phyloP scores from a whole-genome alignment of 345 rosid genomes.

The Viola odorata region DNA sequence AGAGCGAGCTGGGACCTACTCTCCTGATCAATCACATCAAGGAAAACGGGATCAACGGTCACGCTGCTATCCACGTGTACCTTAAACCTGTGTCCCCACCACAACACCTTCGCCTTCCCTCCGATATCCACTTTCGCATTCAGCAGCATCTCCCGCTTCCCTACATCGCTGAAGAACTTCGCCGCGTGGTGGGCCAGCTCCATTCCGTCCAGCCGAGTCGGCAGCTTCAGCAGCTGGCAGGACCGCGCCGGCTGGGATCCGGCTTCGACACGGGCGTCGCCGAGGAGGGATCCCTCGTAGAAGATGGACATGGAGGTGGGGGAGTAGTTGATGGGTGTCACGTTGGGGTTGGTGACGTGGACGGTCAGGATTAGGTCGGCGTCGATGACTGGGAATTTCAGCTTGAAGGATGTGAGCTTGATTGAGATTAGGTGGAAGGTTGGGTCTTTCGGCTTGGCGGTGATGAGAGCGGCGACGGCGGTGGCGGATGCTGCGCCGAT shows the following conservation, averaged over 20 bases:
- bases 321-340: constrained; percentile 57
- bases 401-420: constrained; percentile 67
- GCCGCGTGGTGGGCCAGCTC: constrained; percentile 79
- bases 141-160: constrained; percentile 67
- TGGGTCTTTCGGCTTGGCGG: constrained; percentile 77
- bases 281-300: constrained; percentile 76
- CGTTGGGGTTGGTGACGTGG: constrained; percentile 81
- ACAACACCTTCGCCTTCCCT: constrained; percentile 68
- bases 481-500: constrained; percentile 65
- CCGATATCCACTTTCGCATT: constrained; percentile 61
- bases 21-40: constrained; percentile 76
- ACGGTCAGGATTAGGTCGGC: constrained; percentile 70
- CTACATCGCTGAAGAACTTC: constrained; percentile 63
- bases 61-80: constrained; percentile 76
- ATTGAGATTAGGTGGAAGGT: constrained; percentile 75
- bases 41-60: constrained; percentile 79
- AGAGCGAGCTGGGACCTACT: constrained; percentile 53
- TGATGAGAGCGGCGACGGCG: constrained; percentile 39
- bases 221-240: constrained; percentile 56
- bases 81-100: constrained; percentile 80
- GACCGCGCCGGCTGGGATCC: constrained; percentile 64
- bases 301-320: constrained; percentile 75
- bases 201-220: constrained; percentile 65
- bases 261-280: constrained; percentile 58
- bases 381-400: constrained; percentile 65